Evolutionary conservation across 2,329 filamentous ascomycete genomes (phyloP).

Genomic region (Fusarium miscanthi): DNA sequence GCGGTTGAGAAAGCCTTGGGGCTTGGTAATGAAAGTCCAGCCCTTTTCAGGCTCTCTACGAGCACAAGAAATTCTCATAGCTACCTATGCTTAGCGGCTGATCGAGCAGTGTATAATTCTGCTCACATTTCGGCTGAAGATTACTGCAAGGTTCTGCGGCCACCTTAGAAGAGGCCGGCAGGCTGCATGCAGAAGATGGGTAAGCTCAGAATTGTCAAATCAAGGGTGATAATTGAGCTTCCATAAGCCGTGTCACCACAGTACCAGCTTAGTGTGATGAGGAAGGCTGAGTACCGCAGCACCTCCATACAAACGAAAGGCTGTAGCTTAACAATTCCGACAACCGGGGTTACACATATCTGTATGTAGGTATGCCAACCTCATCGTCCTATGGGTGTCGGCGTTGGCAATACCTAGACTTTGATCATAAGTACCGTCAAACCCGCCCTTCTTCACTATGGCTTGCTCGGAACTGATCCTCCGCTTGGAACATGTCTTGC

Average conservation of each 20-base stretch:
- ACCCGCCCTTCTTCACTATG: neutral
- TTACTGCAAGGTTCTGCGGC: neutral
- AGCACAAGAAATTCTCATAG: neutral
- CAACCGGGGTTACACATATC: neutral
- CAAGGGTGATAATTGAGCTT: neutral
- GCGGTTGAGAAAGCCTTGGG: neutral
- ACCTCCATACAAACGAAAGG: neutral
- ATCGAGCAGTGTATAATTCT: neutral
- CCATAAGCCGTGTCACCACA: slow-evolving; percentile 2
- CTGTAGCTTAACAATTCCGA: neutral
- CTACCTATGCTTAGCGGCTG: neutral
- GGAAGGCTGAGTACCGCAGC: neutral
- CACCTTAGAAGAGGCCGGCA: neutral
- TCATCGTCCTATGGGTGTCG: neutral
- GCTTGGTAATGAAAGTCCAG: neutral
- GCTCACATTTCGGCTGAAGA: neutral
- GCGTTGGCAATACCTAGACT: neutral
- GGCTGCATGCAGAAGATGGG: slow-evolving; percentile 1
- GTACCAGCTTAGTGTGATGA: neutral
- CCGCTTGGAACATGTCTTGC: neutral
- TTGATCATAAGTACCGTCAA: neutral
- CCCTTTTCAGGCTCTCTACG: neutral
- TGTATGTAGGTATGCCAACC: neutral
- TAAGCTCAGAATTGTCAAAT: slow-evolving; percentile 8
- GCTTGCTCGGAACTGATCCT: neutral